A percentile compares a stretch with the other conserved stretches of the same genome.
Conservation (phyloP, 2,329 filamentous ascomycete genomes). For the Keithomyces neogunnii region DNA sequence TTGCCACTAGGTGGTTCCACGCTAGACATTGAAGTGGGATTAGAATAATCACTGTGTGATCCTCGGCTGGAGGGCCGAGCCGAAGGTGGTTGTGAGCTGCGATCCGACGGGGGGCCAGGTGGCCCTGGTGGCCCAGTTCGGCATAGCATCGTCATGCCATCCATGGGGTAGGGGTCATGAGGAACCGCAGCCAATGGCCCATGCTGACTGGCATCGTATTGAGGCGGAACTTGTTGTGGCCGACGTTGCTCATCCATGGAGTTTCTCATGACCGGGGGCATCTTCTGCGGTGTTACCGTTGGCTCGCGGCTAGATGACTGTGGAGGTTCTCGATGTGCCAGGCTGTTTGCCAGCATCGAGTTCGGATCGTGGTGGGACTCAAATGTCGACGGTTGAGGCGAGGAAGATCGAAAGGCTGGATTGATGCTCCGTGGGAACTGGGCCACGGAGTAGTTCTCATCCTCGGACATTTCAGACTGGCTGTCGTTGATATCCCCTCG, state of each 20-base stretch:
- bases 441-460: slow-evolving; percentile 86
- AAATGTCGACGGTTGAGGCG: slow-evolving; percentile 86
- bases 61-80: slow-evolving; percentile 76
- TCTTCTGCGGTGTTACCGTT: slow-evolving; percentile 42
- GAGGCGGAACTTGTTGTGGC: slow-evolving; percentile 13
- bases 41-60: slow-evolving; percentile 84
- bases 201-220: slow-evolving; percentile 43
- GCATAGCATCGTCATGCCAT: slow-evolving; percentile 97
- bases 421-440: slow-evolving; percentile 95
- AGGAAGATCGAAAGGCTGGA: slow-evolving; percentile 89
- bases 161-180: slow-evolving; percentile 87
- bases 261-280: slow-evolving; percentile 9
- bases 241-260: slow-evolving; percentile 13
- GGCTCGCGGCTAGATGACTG: slow-evolving; percentile 40
- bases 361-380: slow-evolving; percentile 88
- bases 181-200: slow-evolving; percentile 62
- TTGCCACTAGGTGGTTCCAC: slow-evolving; percentile 69
- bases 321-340: slow-evolving; percentile 48
- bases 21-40: slow-evolving; percentile 81
- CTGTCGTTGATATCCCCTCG: slow-evolving; percentile 77
- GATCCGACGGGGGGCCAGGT: slow-evolving; percentile 51
- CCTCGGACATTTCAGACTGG: slow-evolving; percentile 74
- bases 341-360: slow-evolving; percentile 59
- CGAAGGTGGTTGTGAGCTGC: slow-evolving; percentile 41
- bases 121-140: slow-evolving; percentile 61